These are phyloP conservation scores for Sextonia rubra DNA, from an alignment of 164 flowering plant species.

Conservation along the genomic window DNA sequence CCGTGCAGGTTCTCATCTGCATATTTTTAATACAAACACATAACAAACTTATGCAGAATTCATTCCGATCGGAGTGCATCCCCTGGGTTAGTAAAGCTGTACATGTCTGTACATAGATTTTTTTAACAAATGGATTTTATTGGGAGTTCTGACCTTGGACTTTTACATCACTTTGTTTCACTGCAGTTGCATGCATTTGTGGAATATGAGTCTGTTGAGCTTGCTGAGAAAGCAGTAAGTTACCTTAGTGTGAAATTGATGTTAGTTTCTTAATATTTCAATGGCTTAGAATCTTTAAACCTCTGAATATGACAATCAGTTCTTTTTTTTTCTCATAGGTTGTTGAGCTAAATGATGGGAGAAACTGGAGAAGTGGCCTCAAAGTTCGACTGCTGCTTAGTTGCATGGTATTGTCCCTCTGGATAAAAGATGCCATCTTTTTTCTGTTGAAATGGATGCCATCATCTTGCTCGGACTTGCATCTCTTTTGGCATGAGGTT, in stretches of 20 bases:
- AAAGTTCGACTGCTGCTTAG: conserved; percentile 65
- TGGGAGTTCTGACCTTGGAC: neutral
- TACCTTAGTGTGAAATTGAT: neutral
- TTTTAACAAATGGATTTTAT: no score
- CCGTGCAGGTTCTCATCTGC: no score
- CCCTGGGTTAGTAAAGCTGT: no score
- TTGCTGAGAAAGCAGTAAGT: conserved; percentile 96
- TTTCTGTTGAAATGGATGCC: no score
- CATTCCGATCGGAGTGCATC: no score
- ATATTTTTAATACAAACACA: no score
- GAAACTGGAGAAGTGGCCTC: conserved; percentile 89
- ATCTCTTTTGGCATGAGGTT: neutral
- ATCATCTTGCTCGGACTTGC: neutral
- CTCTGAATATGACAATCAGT: neutral
- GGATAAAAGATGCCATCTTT: neutral
- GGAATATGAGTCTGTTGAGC: conserved; percentile 81
- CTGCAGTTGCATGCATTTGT: conserved; percentile 94
- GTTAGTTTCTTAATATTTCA: neutral
- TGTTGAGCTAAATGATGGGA: conserved; percentile 72
- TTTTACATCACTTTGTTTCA: neutral
- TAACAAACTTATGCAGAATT: no score
- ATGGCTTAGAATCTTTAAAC: neutral
- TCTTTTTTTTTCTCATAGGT: conserved; percentile 36
- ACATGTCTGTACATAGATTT: no score
- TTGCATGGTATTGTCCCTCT: conserved; percentile 37